Evolutionary conservation across 148 eudicot genomes (phyloP), one percentile per base, ranked within the genome.

Genomic region (Amaranthus hypochondriacus): DNA sequence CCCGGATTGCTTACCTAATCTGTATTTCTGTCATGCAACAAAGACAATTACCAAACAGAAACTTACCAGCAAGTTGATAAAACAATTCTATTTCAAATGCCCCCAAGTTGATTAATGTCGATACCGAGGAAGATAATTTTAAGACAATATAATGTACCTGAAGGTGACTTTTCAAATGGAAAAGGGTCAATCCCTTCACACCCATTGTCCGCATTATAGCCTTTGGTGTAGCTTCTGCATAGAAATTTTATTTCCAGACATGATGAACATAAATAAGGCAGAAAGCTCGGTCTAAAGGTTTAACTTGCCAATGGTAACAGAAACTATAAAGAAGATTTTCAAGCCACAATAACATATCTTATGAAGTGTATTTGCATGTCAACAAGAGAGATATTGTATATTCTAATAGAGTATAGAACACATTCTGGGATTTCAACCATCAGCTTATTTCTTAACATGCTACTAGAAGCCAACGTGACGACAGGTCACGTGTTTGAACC

Each of bases 1-100:
- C 71, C 89, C 96, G 74, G 90, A 90, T 83, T 86, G 96, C 90
- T 90, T 90, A 77, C 96, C 96, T 80, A 88, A 79, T 83, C 92
- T 86, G 85, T 88, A 90, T 81, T 90, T 90, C 96, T 90, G 96
- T 73, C 81, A 80, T 68, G 70, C 69, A 81, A 72, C 48, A 87
- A 62, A 76, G 74, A 5, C 2, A 67, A 66, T 48, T 58, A 46
- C 11, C 18, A 15, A 68, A 76, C 48, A 76, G 60, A 42, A 44
- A 69, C 55, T 76, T 48, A 39, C 14, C 60, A 5, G 39, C 59
- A 42, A 57, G 77, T 62, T 49, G 14, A 15, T 50, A 7, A 51
- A 53, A 50, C 54, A 10, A 9, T 63, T 46, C 56, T 51, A 78
- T 5, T 51, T 18, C 2, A 7, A 58, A 15, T 59, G 11, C 14